A percentile compares a stretch with the other conserved stretches of the same genome.
Evolutionary conservation across 2,329 filamentous ascomycete genomes (phyloP).

Genomic region (Ophiognomonia clavigignenti-juglandacearum): DNA sequence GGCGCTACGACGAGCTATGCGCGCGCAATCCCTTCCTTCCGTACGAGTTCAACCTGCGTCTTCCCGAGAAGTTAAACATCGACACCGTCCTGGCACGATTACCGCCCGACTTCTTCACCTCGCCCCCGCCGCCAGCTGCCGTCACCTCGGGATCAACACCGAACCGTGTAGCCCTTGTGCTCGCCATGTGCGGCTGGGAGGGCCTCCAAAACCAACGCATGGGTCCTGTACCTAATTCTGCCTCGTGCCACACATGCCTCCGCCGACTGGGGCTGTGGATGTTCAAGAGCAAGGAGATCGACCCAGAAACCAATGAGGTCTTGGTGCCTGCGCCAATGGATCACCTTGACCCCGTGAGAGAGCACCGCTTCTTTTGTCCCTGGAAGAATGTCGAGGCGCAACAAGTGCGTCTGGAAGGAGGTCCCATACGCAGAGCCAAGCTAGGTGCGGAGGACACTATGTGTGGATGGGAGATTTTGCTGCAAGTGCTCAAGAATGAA

Average conservation of each 20-base stretch:
- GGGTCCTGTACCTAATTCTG: constrained; percentile 63
- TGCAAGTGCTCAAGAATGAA: constrained; percentile 54
- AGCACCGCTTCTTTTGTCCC: constrained; percentile 80
- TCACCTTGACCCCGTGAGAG: constrained; percentile 61
- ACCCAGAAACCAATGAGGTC: constrained; percentile 43
- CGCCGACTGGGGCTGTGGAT: constrained; percentile 90
- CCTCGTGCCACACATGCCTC: constrained; percentile 80
- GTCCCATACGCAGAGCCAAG: constrained; percentile 6
- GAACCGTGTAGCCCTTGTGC: constrained; percentile 59
- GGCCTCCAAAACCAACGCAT: constrained; percentile 51
- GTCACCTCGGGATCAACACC: constrained; percentile 29
- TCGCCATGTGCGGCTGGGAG: constrained; percentile 75
- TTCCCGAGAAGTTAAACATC: constrained; percentile 48
- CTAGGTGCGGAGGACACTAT: constrained; percentile 30
- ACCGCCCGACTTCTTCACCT: constrained; percentile 49
- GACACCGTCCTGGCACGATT: constrained; percentile 46
- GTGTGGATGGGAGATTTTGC: constrained; percentile 52
- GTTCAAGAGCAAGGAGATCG: constrained; percentile 72
- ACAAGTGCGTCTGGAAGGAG: constrained; percentile 35
- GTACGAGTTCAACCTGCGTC: constrained; percentile 56
- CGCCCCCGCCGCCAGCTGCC: constrained; percentile 32
- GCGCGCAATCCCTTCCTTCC: constrained; percentile 51
- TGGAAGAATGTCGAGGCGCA: constrained; percentile 67
- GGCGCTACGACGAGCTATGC: constrained; percentile 62
- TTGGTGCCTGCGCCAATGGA: constrained; percentile 59